Conservation (phyloP, 129 eudicot species). For the Centrapalus pauciflorus region DNA sequence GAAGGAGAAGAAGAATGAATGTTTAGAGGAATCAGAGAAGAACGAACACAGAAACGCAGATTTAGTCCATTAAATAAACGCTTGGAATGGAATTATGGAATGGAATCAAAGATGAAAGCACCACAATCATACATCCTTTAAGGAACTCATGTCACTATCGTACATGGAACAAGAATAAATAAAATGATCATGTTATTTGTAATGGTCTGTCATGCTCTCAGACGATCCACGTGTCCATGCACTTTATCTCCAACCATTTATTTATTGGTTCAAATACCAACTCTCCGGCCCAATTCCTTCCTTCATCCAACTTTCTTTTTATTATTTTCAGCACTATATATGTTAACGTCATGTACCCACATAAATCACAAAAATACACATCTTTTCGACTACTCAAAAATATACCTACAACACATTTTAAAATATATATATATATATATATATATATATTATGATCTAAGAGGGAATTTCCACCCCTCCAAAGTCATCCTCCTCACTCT, state of each 20-base stretch:
- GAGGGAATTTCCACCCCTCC: too few species aligned
- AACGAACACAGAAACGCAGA: not conserved
- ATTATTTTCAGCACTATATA: too few species aligned
- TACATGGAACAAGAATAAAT: not conserved
- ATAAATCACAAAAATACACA: too few species aligned
- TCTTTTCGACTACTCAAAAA: too few species aligned
- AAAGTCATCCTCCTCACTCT: too few species aligned
- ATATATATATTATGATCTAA: too few species aligned
- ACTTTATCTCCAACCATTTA: constrained; percentile 17
- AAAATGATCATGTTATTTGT: not conserved
- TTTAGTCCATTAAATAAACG: not conserved
- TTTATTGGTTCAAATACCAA: constrained; percentile 11
- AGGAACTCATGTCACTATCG: constrained; percentile 7
- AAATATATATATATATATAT: too few species aligned
- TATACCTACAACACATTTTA: too few species aligned
- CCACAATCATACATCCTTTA: not conserved
- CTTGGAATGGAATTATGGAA: too few species aligned
- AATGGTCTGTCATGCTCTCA: constrained; percentile 26
- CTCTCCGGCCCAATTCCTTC: not conserved
- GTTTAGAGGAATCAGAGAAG: constrained; percentile 7
- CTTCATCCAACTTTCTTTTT: not conserved
- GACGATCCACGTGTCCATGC: constrained; percentile 36
- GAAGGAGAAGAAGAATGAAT: not conserved
- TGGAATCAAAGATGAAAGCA: constrained; percentile 10
- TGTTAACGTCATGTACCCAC: too few species aligned